These are phyloP conservation scores for Thelonectria discophora DNA, from an alignment of 2,329 filamentous ascomycete species.

Conservation along the genomic window DNA sequence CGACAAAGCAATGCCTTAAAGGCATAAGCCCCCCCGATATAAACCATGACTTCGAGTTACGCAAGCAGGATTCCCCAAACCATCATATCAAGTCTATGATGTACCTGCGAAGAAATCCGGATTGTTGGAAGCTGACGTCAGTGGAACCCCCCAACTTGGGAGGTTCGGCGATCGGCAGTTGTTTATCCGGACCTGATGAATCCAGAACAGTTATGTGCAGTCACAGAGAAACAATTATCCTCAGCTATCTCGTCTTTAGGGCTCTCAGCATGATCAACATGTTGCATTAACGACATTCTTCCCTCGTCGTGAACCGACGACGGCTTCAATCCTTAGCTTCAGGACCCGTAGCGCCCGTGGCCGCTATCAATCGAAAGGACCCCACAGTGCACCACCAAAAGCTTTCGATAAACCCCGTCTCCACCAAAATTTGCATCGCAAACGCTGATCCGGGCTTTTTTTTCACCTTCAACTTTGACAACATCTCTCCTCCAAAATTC, in stretches of 20 bases:
- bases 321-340: no score
- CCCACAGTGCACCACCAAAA: conserved; percentile 32
- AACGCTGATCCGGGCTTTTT: conserved; percentile 31
- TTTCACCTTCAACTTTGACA: conserved; percentile 13
- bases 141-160: neutral
- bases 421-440: conserved; percentile 41
- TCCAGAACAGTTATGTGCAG: no score
- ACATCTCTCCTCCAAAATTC: conserved; percentile 11
- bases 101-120: conserved; percentile 39
- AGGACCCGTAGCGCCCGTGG: conserved; percentile 9
- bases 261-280: no score
- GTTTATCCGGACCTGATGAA: conserved; percentile 27
- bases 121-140: conserved; percentile 36
- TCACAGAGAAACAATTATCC: no score
- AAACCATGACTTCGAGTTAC: conserved; percentile 14
- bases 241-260: no score
- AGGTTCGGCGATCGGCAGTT: conserved; percentile 30
- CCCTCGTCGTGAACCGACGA: no score
- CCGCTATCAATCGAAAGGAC: conserved; percentile 8
- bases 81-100: conserved; percentile 33
- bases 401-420: conserved; percentile 19
- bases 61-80: conserved; percentile 16
- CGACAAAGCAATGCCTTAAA: neutral
- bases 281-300: no score
- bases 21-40: neutral